phyloP scores from a whole-genome alignment of 1,139 yeast species.

The Blastobotrys indianensis region DNA sequence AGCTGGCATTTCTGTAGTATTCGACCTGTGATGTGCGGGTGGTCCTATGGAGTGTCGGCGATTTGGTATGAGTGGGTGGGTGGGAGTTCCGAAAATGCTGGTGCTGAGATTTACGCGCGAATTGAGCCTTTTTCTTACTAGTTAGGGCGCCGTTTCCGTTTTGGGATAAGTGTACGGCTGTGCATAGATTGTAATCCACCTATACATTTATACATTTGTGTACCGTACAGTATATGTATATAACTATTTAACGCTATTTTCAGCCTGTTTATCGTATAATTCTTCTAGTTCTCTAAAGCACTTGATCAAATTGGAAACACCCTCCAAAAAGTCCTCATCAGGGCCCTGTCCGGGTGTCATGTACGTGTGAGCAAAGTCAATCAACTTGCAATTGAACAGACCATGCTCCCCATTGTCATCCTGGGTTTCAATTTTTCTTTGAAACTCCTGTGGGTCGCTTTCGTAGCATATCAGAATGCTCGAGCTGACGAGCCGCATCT shows the following conservation, averaged over 20 bases:
- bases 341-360: conserved; percentile 58
- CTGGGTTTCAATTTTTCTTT: conserved; percentile 27
- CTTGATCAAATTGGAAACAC: conserved; percentile 53
- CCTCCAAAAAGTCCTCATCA: conserved; percentile 64
- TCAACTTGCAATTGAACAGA: conserved; percentile 55
- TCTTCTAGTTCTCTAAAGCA: conserved; percentile 4
- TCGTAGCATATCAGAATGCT: conserved; percentile 74
- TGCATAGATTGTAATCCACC: neutral
- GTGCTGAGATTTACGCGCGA: too few relatives aligned
- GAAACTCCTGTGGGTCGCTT: conserved; percentile 44
- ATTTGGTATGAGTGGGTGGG: too few relatives aligned
- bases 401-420: conserved; percentile 28
- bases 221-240: neutral
- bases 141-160: too few relatives aligned
- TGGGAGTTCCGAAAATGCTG: too few relatives aligned
- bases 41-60: neutral
- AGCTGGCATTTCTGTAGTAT: conserved; percentile 20
- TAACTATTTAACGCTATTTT: neutral
- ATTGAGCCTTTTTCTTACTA: too few relatives aligned
- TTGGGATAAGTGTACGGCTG: too few relatives aligned
- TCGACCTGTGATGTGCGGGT: conserved; percentile 7
- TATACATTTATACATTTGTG: neutral
- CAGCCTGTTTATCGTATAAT: neutral
- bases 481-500: conserved; percentile 64
- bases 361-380: conserved; percentile 88